These are phyloP conservation scores for Dactylellina sp. DNA, from an alignment of 2,329 filamentous ascomycete species.

Conservation along the genomic window DNA sequence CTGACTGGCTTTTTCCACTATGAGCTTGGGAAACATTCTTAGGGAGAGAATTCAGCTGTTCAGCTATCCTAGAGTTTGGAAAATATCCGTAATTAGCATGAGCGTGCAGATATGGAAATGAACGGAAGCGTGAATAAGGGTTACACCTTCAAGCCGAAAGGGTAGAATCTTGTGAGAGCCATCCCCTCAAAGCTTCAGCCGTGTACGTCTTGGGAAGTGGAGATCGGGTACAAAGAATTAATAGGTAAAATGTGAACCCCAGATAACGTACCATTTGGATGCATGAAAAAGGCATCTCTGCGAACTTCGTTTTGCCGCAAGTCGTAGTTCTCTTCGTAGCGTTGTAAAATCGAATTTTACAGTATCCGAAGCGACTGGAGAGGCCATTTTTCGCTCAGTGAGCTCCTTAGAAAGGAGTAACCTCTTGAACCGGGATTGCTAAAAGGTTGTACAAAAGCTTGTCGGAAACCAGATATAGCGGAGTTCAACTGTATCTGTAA, in stretches of 20 bases:
- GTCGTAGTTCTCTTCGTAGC: constrained; percentile 44
- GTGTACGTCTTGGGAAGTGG: no score
- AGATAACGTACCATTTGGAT: constrained; percentile 85
- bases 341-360: constrained; percentile 38
- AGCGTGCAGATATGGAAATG: constrained; percentile 18
- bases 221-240: no score
- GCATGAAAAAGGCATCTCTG: constrained; percentile 96
- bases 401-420: constrained; percentile 5
- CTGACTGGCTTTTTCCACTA: constrained; percentile 76
- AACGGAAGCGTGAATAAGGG: background rate
- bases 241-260: no score
- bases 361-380: constrained; percentile 30
- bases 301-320: constrained; percentile 86
- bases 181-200: no score
- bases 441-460: constrained; percentile 10
- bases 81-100: constrained; percentile 31
- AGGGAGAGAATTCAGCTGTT: constrained; percentile 49
- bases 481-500: constrained; percentile 45
- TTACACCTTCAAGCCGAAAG: constrained; percentile 9
- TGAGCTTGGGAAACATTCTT: constrained; percentile 69
- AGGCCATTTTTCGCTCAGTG: constrained; percentile 40
- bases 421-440: constrained; percentile 30
- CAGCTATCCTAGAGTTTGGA: constrained; percentile 33
- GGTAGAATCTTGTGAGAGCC: background rate
- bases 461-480: constrained; percentile 28